These are phyloP conservation scores for Setaria italica DNA, from an alignment of 202 grass and related monocot genomes.

Conservation along the genomic window DNA sequence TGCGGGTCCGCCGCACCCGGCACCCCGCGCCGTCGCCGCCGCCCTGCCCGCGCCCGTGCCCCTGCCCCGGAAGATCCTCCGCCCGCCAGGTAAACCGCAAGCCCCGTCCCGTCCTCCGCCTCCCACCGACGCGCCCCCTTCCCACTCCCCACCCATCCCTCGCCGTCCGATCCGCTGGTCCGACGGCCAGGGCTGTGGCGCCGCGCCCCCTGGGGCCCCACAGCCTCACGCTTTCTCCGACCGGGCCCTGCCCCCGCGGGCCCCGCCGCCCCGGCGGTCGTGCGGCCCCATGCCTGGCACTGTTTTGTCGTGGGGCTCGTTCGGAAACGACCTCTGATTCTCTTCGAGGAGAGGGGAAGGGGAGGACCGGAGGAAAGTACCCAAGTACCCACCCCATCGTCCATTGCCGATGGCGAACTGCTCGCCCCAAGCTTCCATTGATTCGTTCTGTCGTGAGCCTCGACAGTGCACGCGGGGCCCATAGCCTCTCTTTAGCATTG, in stretches of 20 bases:
- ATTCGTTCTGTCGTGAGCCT: slow-evolving; percentile 29
- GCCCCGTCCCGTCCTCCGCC: neutral
- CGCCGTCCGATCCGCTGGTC: slow-evolving; percentile 25
- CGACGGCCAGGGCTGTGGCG: too few relatives aligned
- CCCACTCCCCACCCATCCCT: neutral
- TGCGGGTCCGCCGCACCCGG: slow-evolving; percentile 37
- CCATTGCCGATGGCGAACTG: neutral
- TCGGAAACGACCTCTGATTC: neutral
- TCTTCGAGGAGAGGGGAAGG: neutral
- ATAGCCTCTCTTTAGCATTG: neutral
- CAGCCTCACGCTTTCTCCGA: slow-evolving; percentile 40
- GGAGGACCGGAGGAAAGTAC: too few relatives aligned
- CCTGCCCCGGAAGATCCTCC: slow-evolving; percentile 48
- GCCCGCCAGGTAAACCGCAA: slow-evolving; percentile 49
- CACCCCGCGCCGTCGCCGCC: slow-evolving; percentile 26
- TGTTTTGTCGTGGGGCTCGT: slow-evolving; percentile 23
- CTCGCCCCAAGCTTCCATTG: neutral
- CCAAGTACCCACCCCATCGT: neutral
- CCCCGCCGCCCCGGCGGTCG: slow-evolving; percentile 11
- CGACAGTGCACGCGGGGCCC: neutral
- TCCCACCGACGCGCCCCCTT: neutral
- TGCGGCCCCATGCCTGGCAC: slow-evolving; percentile 7
- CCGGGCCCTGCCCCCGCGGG: slow-evolving; percentile 30
- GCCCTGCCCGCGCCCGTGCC: neutral
- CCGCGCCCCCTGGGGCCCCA: neutral